Conservation (phyloP, 2,329 filamentous ascomycete genomes). For the Ascomycota sp. region DNA sequence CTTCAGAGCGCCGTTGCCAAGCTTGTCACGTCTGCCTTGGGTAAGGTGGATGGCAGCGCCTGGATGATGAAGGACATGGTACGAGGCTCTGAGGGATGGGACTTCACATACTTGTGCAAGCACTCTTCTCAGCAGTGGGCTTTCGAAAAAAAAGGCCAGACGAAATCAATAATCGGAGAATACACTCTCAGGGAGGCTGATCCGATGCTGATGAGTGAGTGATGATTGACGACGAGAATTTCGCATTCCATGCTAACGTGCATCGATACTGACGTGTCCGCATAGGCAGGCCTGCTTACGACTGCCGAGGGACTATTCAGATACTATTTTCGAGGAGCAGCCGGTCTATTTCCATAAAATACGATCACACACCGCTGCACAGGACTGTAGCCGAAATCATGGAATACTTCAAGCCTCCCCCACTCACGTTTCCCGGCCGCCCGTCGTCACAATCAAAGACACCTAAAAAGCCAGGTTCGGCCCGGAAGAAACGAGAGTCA, state of each 20-base stretch:
- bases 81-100: constrained; percentile 27
- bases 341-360: constrained; percentile 28
- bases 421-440: constrained; percentile 10
- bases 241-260: too few species aligned
- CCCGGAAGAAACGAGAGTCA: constrained; percentile 9
- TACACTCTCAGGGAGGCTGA: constrained; percentile 28
- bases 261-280: constrained; percentile 1
- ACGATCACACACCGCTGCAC: constrained; percentile 36
- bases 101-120: constrained; percentile 31
- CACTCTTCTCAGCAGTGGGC: constrained; percentile 31
- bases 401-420: constrained; percentile 24
- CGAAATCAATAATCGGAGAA: constrained; percentile 22
- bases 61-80: constrained; percentile 27
- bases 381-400: constrained; percentile 30
- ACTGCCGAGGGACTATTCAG: constrained; percentile 31
- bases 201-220: constrained; percentile 21
- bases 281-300: constrained; percentile 34
- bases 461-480: constrained; percentile 8
- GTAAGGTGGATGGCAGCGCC: constrained; percentile 23
- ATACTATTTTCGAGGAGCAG: constrained; percentile 27
- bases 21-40: constrained; percentile 23
- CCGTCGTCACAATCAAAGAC: constrained; percentile 9
- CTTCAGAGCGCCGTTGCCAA: constrained; percentile 28
- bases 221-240: neutral
- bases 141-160: constrained; percentile 21